phyloP scores from a whole-genome alignment of 176 grass and related monocot species.

The Oryza nivara region DNA sequence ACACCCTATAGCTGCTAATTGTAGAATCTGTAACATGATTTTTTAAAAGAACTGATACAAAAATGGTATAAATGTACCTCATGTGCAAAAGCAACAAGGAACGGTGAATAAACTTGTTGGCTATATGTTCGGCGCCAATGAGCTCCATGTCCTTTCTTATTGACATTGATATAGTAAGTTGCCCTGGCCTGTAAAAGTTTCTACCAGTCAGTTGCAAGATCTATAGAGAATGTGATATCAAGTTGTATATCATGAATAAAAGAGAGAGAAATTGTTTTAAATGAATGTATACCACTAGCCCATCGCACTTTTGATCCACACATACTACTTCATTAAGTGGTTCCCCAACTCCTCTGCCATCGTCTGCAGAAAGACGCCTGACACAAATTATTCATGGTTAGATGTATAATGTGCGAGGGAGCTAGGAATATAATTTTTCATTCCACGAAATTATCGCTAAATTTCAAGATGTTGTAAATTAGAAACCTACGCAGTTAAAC shows the following conservation, averaged over 20 bases:
- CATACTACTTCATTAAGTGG: constrained; percentile 79
- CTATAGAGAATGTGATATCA: not conserved
- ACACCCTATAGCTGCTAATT: not conserved
- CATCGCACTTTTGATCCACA: constrained; percentile 55
- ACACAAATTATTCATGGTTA: constrained; percentile 33
- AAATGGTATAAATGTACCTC: constrained; percentile 57
- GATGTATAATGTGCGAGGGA: not conserved
- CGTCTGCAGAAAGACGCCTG: constrained; percentile 72
- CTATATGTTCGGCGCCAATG: constrained; percentile 76
- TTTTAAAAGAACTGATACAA: not conserved
- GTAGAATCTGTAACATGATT: not conserved
- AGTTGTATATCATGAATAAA: not conserved
- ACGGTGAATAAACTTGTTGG: constrained; percentile 84
- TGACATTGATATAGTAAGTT: constrained; percentile 72
- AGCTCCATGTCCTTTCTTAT: constrained; percentile 73
- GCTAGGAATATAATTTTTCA: not conserved
- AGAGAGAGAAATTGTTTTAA: not conserved
- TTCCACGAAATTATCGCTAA: not conserved
- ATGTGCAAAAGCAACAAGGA: constrained; percentile 85
- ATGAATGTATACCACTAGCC: constrained; percentile 64
- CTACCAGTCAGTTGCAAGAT: not conserved
- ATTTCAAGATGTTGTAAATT: not conserved
- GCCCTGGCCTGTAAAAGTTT: constrained; percentile 59
- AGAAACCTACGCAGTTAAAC: not conserved
- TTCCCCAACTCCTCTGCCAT: constrained; percentile 67